These are phyloP conservation scores for Bipolaris bicolor DNA, from an alignment of 2,329 filamentous ascomycete species.

Conservation along the genomic window DNA sequence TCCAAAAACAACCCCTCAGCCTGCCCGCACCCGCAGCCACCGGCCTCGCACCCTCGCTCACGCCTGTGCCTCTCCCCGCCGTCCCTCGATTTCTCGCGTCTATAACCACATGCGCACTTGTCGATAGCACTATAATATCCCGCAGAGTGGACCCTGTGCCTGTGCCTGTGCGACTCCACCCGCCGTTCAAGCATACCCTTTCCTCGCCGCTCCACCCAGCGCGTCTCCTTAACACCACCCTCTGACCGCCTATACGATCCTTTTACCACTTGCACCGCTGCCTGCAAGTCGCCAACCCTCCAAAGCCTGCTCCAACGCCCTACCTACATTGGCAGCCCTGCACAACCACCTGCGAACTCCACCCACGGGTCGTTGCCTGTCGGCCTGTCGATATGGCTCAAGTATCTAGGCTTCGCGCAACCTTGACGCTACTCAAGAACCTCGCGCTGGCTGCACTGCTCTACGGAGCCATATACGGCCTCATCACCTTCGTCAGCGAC, in stretches of 20 bases:
- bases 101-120: not conserved
- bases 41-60: slow-evolving; percentile 4
- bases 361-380: slow-evolving; percentile 26
- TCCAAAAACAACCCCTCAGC: too few relatives aligned
- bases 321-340: slow-evolving; percentile 15
- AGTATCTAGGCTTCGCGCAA: slow-evolving; percentile 36
- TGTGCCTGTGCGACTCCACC: slow-evolving; percentile 5
- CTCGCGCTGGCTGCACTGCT: slow-evolving; percentile 51
- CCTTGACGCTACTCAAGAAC: slow-evolving; percentile 52
- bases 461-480: slow-evolving; percentile 51
- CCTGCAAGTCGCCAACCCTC: not conserved
- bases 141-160: not conserved
- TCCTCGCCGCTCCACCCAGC: not conserved
- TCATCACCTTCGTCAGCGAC: slow-evolving; percentile 51
- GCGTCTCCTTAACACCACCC: not conserved
- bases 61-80: not conserved
- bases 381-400: slow-evolving; percentile 43
- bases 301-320: not conserved
- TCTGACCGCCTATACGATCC: not conserved
- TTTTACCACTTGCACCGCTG: not conserved
- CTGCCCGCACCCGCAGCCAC: not conserved
- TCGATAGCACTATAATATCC: slow-evolving; percentile 6
- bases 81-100: slow-evolving; percentile 1
- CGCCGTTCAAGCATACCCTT: slow-evolving; percentile 1
- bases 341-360: slow-evolving; percentile 12